Evolutionary conservation across 371 early-diverging fungal genomes (phyloP).

Genomic region (Mucor sp.): DNA sequence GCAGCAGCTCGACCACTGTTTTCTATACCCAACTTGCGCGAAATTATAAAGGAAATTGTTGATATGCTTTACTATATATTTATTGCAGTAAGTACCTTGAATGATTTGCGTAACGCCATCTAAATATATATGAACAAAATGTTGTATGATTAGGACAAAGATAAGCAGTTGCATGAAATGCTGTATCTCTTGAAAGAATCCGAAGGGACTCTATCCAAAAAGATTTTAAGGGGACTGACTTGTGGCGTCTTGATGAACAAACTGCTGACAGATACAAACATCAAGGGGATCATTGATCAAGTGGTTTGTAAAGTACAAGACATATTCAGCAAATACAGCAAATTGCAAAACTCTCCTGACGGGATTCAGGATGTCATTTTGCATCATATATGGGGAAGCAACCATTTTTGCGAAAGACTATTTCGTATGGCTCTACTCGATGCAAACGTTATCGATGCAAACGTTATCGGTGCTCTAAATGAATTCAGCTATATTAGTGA

Average conservation of each 20-base stretch:
- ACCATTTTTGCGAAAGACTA: neutral
- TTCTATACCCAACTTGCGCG: neutral
- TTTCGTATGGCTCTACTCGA: neutral
- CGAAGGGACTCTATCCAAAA: no score
- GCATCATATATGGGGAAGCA: neutral
- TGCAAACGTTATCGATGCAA: neutral
- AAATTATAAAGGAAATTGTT: neutral
- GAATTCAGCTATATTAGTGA: neutral
- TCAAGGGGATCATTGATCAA: neutral
- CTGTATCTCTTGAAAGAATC: neutral
- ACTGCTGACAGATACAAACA: neutral
- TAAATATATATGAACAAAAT: neutral
- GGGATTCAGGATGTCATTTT: neutral
- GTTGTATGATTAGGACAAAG: neutral
- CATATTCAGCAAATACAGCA: neutral
- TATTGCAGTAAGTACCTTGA: neutral
- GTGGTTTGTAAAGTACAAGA: neutral
- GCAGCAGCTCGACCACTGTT: neutral
- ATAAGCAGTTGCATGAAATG: neutral
- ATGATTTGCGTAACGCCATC: neutral
- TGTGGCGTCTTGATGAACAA: neutral
- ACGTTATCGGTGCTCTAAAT: neutral
- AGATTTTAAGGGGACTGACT: neutral
- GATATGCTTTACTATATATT: neutral
- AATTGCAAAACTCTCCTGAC: neutral